Evolutionary conservation across 768 basidiomycete species (phyloP).

Genomic region (Rhizopogon salebrosus): DNA sequence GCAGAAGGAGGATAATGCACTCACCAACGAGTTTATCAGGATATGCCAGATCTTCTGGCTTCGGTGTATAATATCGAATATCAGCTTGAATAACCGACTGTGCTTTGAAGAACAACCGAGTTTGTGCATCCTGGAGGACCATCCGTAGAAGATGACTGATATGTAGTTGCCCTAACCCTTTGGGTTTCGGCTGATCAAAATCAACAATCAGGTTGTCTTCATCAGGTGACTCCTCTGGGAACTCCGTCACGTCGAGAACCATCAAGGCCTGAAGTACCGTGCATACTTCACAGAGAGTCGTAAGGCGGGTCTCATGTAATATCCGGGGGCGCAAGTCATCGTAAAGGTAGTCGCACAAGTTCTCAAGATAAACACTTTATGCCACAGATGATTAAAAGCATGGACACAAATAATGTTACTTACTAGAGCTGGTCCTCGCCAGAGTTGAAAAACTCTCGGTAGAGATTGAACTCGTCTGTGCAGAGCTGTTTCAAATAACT

Average conservation of each 20-base stretch:
- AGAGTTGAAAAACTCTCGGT: conserved; percentile 79
- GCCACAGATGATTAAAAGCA: conserved; percentile 7
- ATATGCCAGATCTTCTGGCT: conserved; percentile 77
- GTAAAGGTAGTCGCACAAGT: conserved; percentile 88
- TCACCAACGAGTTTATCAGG: conserved; percentile 74
- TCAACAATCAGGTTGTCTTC: conserved; percentile 36
- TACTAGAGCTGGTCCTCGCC: conserved; percentile 75
- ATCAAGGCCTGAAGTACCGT: conserved; percentile 94
- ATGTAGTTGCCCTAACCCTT: conserved; percentile 58
- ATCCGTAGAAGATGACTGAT: conserved; percentile 80
- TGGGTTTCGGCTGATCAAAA: conserved; percentile 29
- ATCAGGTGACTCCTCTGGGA: conserved; percentile 25
- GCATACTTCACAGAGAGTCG: conserved; percentile 90
- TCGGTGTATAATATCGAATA: conserved; percentile 77
- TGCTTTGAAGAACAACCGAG: conserved; percentile 91
- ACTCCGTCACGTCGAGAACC: conserved; percentile 72
- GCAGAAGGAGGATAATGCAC: conserved; percentile 18
- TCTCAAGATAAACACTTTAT: conserved; percentile 79
- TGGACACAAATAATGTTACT: conserved; percentile 19
- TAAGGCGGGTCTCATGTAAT: conserved; percentile 84
- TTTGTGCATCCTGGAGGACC: conserved; percentile 95
- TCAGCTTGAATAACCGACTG: conserved; percentile 88
- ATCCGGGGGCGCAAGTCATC: conserved; percentile 95
- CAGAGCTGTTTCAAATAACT: conserved; percentile 90
- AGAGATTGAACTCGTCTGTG: conserved; percentile 84